A percentile compares a stretch with the other conserved stretches of the same genome.
Evolutionary conservation across 2,329 filamentous ascomycete species (phyloP).

Genomic region (Podosphaera fusca): DNA sequence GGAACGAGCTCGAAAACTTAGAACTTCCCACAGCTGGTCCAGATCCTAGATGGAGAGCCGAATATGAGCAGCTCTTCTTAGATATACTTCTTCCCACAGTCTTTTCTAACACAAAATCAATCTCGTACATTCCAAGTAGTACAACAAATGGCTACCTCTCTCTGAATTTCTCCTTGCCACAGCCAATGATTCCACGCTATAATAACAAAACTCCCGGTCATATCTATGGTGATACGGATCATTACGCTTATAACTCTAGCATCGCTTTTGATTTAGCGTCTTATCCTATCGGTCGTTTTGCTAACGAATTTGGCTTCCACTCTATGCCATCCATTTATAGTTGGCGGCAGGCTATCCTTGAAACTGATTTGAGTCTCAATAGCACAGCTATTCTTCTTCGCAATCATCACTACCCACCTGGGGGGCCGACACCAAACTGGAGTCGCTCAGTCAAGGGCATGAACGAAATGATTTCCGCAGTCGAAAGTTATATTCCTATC

Average conservation of each 20-base stretch:
- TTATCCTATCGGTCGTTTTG: conserved; percentile 35
- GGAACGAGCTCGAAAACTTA: conserved; percentile 36
- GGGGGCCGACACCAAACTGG: conserved; percentile 24
- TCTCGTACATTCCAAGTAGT: conserved; percentile 36
- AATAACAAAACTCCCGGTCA: conserved; percentile 26
- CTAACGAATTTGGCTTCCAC: conserved; percentile 40
- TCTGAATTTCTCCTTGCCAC: conserved; percentile 27
- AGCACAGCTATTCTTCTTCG: conserved; percentile 29
- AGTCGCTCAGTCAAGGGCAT: conserved; percentile 22
- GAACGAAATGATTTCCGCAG: conserved; percentile 34
- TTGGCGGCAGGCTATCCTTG: conserved; percentile 29
- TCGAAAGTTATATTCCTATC: conserved; percentile 30
- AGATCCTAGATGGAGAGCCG: conserved; percentile 8
- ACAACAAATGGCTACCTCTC: conserved; percentile 34
- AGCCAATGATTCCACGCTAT: conserved; percentile 32
- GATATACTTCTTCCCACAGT: conserved; percentile 29
- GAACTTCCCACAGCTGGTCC: conserved; percentile 19
- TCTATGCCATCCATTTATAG: conserved; percentile 36
- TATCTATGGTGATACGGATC: conserved; percentile 36
- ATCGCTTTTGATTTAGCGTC: conserved; percentile 28
- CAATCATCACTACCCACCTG: conserved; percentile 35
- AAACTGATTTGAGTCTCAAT: conserved; percentile 31
- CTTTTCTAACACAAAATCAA: conserved; percentile 32
- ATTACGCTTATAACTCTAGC: conserved; percentile 32
- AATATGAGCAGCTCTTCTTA: conserved; percentile 36